Evolutionary conservation across 2,329 filamentous ascomycete genomes (phyloP), one percentile per base, ranked within the genome.

Genomic region (Xylaria digitata): DNA sequence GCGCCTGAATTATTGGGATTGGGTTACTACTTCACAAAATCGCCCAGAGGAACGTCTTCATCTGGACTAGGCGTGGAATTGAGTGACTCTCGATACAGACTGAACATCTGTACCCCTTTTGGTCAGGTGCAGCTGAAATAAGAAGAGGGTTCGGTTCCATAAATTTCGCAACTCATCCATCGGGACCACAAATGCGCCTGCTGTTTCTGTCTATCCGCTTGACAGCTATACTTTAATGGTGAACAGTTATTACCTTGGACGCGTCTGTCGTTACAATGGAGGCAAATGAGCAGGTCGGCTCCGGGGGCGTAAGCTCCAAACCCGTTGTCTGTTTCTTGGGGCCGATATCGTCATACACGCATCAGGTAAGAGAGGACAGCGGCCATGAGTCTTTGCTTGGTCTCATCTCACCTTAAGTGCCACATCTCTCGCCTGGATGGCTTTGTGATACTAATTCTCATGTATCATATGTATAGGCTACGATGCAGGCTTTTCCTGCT

Each of bases 261-360:
- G 7, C 26, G 8, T 4, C 6, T 2, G 2, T 49, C 32, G 8
- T 34, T 42, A 9, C 66, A 54, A 75, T 74, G 71, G 68, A 48
- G 46, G 45, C 59, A 37, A 63, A 30, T 43, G 52, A 66, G 46
- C 62, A 56, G 45, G 56, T 30, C 17, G 48, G 54, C 43, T 21
- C 43, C 21, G 59, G 52, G 17, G 63, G 50, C 42, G 58, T 55
- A 45, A 64, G 30, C 58, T 64, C 61, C 42, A 82, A 82, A 70
- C 81, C 81, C 15, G 72, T 80, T 40, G 84, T 85, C 65, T 82
- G 81, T 72, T 85, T 83, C 74, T 75, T 85, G n/a, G 83, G 83
- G 21, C 83, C 83, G 34, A 74, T 79, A 52, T 80, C 83, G 17
- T 85, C 83, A 57, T 85, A 85, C 73, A 83, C 83, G 49, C 83